A percentile compares a stretch with the other conserved stretches of the same genome.
These are phyloP conservation scores for Phytopythium oedochilum DNA, from an alignment of 352 stramenopile genomes.

Conservation along the genomic window DNA sequence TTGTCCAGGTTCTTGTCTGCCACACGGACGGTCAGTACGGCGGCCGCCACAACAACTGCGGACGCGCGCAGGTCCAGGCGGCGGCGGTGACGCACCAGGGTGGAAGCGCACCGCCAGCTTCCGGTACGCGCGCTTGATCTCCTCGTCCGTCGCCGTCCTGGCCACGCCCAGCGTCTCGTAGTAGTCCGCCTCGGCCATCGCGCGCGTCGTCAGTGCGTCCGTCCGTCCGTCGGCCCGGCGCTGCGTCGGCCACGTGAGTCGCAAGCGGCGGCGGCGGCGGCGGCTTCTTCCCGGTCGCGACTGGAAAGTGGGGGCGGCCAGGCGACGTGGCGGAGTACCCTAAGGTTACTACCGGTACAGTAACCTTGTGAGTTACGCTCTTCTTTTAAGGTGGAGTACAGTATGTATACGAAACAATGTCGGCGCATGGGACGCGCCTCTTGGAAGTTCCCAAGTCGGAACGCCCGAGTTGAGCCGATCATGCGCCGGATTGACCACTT, in stretches of 20 bases:
- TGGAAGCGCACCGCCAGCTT: conserved; percentile 87
- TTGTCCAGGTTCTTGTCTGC: conserved; percentile 89
- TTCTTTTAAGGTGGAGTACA: neutral
- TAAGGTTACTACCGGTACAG: neutral
- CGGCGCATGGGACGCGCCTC: no score
- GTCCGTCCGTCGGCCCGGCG: neutral
- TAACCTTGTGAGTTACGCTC: conserved; percentile 1
- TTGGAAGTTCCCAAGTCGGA: no score
- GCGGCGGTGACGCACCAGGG: conserved; percentile 78
- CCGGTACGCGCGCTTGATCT: conserved; percentile 84
- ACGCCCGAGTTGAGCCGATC: no score
- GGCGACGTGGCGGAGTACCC: neutral
- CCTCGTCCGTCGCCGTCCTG: conserved; percentile 66
- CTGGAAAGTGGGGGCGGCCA: no score
- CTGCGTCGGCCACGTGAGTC: neutral
- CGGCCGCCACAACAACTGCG: neutral
- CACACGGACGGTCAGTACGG: neutral
- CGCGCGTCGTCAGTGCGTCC: neutral
- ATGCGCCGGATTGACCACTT: no score
- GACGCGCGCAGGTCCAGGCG: no score
- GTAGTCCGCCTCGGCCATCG: conserved; percentile 58
- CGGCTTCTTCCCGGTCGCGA: no score
- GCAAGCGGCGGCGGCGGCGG: no score
- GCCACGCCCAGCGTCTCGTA: conserved; percentile 67
- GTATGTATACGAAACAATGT: neutral